Conservation (phyloP, 139 green algal species). For the Chlorella sp. region DNA sequence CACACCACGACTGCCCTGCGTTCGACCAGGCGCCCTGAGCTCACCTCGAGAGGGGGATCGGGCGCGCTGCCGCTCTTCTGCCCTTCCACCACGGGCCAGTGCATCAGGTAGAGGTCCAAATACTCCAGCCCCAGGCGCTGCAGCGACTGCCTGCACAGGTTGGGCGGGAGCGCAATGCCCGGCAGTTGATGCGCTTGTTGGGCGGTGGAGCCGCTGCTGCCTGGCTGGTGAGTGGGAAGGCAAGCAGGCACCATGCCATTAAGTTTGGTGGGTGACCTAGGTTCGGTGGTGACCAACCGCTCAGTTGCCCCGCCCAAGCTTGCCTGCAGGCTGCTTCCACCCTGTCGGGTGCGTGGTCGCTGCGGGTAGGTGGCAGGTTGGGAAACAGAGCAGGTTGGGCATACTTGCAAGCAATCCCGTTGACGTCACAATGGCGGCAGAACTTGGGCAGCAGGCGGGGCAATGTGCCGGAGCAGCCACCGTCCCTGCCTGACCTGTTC, state of each 20-base stretch:
- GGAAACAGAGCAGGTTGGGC: too few relatives aligned
- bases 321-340: slow-evolving; percentile 38
- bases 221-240: neutral
- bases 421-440: too few relatives aligned
- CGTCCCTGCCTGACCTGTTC: slow-evolving; percentile 14
- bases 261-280: too few relatives aligned
- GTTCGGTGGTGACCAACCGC: too few relatives aligned
- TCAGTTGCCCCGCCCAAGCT: neutral
- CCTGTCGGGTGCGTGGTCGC: slow-evolving; percentile 9
- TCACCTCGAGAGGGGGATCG: slow-evolving; percentile 47
- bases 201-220: neutral
- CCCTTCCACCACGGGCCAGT: slow-evolving; percentile 54
- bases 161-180: too few relatives aligned
- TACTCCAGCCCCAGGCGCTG: slow-evolving; percentile 81
- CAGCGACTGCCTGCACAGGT: slow-evolving; percentile 53
- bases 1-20: too few relatives aligned
- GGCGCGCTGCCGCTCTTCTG: slow-evolving; percentile 51
- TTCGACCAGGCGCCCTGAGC: too few relatives aligned
- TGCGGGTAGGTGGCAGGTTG: too few relatives aligned
- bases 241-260: neutral
- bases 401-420: too few relatives aligned
- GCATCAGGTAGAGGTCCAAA: slow-evolving; percentile 90
- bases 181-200: neutral
- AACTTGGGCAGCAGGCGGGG: too few relatives aligned
- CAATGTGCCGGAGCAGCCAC: too few relatives aligned